Evolutionary conservation across 768 basidiomycete species (phyloP).

Genomic region (Tricholomella constricta): DNA sequence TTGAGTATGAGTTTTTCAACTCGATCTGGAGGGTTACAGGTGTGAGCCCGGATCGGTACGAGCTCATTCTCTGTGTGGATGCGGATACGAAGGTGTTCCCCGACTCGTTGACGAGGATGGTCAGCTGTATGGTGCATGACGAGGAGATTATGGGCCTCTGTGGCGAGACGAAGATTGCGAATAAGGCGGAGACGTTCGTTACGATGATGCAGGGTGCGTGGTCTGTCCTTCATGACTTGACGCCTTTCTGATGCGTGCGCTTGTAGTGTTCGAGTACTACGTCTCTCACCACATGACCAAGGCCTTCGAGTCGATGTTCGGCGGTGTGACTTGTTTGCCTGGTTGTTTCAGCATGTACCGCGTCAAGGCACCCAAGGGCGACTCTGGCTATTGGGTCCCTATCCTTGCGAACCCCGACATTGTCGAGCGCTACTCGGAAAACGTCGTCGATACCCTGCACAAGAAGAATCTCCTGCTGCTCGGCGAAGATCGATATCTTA

Average conservation of each 20-base stretch:
- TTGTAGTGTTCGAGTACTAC: constrained; percentile 96
- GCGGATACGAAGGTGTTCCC: constrained; percentile 99
- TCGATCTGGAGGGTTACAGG: constrained; percentile 95
- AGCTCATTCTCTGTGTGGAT: constrained; percentile 94
- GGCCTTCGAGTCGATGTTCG: constrained; percentile 99
- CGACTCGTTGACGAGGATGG: constrained; percentile 95
- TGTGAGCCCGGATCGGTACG: constrained; percentile 93
- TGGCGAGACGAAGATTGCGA: constrained; percentile 99
- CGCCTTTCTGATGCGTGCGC: constrained; percentile 13
- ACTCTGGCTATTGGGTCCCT: constrained; percentile 96
- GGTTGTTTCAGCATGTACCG: constrained; percentile 99
- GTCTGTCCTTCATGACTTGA: background rate
- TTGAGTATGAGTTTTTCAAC: constrained; percentile 99
- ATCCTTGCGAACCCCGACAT: constrained; percentile 98
- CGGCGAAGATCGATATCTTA: constrained; percentile 98
- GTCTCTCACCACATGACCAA: constrained; percentile 99
- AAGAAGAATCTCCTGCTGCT: constrained; percentile 98
- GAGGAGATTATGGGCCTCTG: constrained; percentile 99
- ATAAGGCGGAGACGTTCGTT: constrained; percentile 97
- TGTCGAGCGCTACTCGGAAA: constrained; percentile 98
- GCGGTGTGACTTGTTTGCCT: constrained; percentile 98
- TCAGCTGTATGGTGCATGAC: constrained; percentile 94
- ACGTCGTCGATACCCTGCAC: constrained; percentile 98
- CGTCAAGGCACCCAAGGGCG: constrained; percentile 98
- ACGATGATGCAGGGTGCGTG: constrained; percentile 98